These are phyloP conservation scores for Claviceps sp. DNA, from an alignment of 2,329 filamentous ascomycete genomes.

Conservation along the genomic window DNA sequence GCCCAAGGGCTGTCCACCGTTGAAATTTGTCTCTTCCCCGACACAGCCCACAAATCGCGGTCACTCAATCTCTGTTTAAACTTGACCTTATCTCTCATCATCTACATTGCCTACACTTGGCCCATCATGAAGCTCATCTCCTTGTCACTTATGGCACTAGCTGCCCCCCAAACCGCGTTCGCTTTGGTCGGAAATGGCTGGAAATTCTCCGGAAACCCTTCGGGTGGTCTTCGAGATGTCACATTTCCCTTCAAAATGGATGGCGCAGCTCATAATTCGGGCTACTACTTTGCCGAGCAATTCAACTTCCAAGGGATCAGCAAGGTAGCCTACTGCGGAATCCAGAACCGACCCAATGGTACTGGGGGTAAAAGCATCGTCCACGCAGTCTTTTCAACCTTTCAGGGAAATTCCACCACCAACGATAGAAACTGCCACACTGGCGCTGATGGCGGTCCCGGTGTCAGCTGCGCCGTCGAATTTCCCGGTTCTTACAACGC, in stretches of 20 bases:
- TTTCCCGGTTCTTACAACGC: not conserved
- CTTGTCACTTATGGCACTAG: too few relatives aligned
- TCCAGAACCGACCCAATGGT: not conserved
- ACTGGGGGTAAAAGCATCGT: not conserved
- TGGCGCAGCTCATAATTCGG: constrained; percentile 7
- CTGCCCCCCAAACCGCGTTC: not conserved
- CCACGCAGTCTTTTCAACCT: not conserved
- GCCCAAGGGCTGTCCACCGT: too few relatives aligned
- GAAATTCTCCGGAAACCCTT: not conserved
- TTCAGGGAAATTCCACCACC: not conserved
- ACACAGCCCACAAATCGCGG: accelerated
- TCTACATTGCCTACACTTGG: too few relatives aligned
- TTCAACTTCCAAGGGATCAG: constrained; percentile 7
- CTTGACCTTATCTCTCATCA: too few relatives aligned
- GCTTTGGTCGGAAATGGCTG: not conserved
- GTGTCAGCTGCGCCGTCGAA: not conserved
- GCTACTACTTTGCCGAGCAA: constrained; percentile 14
- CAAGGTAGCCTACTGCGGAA: not conserved
- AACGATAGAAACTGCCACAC: not conserved
- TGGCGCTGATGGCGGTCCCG: not conserved
- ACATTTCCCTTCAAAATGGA: constrained; percentile 12
- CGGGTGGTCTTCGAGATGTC: not conserved
- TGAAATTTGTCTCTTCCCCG: too few relatives aligned
- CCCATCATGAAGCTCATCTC: too few relatives aligned
- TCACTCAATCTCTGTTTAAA: too few relatives aligned